These are phyloP conservation scores for Skeletonema costatum DNA, from an alignment of 108 stramenopile species.

Conservation along the genomic window DNA sequence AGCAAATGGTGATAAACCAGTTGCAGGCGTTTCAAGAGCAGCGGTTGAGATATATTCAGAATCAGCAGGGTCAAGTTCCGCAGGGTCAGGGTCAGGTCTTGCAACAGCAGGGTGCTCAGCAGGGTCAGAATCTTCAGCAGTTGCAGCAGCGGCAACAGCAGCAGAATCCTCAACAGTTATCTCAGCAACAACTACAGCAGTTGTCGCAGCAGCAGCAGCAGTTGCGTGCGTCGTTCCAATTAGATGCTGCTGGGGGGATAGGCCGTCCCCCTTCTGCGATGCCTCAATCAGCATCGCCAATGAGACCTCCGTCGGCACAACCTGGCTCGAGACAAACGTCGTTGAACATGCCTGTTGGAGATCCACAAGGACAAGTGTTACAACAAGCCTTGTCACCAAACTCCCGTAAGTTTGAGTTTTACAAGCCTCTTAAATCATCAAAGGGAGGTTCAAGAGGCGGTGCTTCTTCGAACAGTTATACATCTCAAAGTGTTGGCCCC, in stretches of 20 bases:
- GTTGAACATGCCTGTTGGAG: not conserved
- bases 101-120: constrained; percentile 10
- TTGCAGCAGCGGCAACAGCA: not conserved
- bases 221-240: not conserved
- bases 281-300: not conserved
- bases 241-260: not conserved
- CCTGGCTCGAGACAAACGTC: not conserved
- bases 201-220: constrained; percentile 1
- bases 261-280: constrained; percentile 17
- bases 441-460: not conserved
- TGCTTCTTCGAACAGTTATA: not conserved
- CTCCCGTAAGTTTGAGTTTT: not conserved
- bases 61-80: constrained; percentile 1
- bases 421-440: not conserved
- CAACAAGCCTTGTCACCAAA: too few relatives aligned
- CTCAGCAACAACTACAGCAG: not conserved
- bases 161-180: constrained; percentile 5
- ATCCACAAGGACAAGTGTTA: not conserved
- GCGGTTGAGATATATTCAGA: constrained; percentile 9
- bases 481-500: not conserved
- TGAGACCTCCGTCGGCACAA: not conserved
- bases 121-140: constrained; percentile 4
- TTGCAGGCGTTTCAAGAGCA: constrained; percentile 12
- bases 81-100: not conserved
- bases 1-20: constrained; percentile 1